These are phyloP conservation scores for Tillandsia leiboldiana DNA, from an alignment of 176 grass and related monocot genomes.

Conservation along the genomic window DNA sequence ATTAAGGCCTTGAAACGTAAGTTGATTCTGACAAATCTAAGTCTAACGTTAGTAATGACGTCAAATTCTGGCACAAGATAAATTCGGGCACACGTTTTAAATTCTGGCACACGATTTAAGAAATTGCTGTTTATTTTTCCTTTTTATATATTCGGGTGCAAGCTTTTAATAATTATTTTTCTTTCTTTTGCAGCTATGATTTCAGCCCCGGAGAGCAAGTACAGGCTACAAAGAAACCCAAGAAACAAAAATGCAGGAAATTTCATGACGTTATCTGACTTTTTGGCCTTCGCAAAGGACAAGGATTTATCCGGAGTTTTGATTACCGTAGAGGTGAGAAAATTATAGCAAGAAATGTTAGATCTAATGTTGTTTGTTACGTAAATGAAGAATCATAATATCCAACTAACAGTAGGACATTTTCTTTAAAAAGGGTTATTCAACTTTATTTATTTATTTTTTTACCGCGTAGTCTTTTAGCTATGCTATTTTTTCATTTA, in stretches of 20 bases:
- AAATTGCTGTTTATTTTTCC: background rate
- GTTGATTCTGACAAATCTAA: slow-evolving; percentile 12
- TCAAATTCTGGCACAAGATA: background rate
- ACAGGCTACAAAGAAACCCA: slow-evolving; percentile 52
- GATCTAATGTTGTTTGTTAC: too few relatives aligned
- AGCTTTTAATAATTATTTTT: slow-evolving; percentile 21
- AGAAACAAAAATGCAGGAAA: slow-evolving; percentile 56
- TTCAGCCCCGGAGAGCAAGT: slow-evolving; percentile 33
- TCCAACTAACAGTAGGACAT: too few relatives aligned
- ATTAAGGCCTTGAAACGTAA: slow-evolving; percentile 66
- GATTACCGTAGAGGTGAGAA: slow-evolving; percentile 80
- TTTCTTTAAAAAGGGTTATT: too few relatives aligned
- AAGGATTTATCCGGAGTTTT: slow-evolving; percentile 66
- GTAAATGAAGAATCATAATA: too few relatives aligned
- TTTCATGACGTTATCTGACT: slow-evolving; percentile 78
- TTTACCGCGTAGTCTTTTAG: too few relatives aligned
- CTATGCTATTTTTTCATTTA: too few relatives aligned
- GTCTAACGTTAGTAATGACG: too few relatives aligned
- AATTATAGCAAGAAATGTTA: background rate
- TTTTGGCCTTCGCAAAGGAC: slow-evolving; percentile 60
- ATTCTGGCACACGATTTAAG: background rate
- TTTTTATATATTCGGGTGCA: background rate
- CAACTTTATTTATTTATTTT: too few relatives aligned
- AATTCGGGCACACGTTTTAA: background rate
- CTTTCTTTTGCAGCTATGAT: slow-evolving; percentile 48